Conservation (phyloP, 1,139 yeast species). For the Lodderomyces elongisporus region DNA sequence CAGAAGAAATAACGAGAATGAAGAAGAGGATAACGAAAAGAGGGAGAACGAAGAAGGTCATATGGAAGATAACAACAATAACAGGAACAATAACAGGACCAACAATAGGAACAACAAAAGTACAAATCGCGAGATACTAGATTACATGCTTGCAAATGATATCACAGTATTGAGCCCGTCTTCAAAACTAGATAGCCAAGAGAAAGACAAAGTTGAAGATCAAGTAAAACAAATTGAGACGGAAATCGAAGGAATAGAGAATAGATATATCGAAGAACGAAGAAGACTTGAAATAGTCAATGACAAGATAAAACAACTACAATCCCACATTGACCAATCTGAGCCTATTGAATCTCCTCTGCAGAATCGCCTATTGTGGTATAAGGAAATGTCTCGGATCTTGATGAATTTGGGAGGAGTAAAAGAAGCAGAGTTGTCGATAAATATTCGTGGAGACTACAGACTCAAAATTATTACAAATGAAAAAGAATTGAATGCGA, state of each 20-base stretch:
- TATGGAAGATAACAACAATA: neutral
- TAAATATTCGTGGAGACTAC: neutral
- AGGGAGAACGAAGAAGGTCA: too few relatives aligned
- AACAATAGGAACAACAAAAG: too few relatives aligned
- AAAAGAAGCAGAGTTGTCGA: neutral
- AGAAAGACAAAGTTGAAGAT: slow-evolving; percentile 1
- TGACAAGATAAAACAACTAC: neutral
- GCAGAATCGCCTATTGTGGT: neutral
- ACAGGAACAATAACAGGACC: too few relatives aligned
- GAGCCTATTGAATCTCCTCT: neutral
- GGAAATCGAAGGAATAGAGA: slow-evolving; percentile 1
- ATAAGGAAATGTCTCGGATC: neutral
- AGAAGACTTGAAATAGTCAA: neutral
- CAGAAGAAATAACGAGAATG: too few relatives aligned
- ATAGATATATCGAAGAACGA: neutral
- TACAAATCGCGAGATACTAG: neutral
- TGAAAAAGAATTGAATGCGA: neutral
- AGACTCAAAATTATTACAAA: neutral
- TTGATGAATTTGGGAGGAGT: neutral
- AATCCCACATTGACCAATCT: neutral
- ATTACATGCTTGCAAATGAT: neutral
- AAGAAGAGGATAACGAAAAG: neutral
- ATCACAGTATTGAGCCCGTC: neutral
- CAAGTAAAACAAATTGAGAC: neutral
- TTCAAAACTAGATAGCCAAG: neutral